phyloP scores from a whole-genome alignment of 179 eudicot species.

The Patellifolia procumbens region DNA sequence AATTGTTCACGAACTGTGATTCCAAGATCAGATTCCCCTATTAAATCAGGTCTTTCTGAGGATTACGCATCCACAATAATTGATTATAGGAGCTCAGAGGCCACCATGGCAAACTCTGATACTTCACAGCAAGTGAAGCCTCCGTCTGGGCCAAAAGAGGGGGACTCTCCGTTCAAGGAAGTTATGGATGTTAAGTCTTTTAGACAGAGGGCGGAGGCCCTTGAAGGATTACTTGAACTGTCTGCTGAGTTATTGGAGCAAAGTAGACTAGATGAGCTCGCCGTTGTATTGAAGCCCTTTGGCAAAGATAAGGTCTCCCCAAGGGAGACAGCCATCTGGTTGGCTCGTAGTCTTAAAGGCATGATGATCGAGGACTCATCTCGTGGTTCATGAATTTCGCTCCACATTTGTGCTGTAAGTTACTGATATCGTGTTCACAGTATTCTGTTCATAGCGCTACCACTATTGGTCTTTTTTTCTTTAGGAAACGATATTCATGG shows the following conservation, averaged over 20 bases:
- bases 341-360: conserved; percentile 88
- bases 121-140: conserved; percentile 40
- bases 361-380: conserved; percentile 77
- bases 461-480: conserved; percentile 11
- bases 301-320: conserved; percentile 95
- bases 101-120: conserved; percentile 37
- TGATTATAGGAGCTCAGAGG: conserved; percentile 28
- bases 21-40: conserved; percentile 41
- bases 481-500: conserved; percentile 4
- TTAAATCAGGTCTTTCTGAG: conserved; percentile 37
- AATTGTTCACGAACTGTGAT: conserved; percentile 34
- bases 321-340: conserved; percentile 96
- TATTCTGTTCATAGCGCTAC: conserved; percentile 24
- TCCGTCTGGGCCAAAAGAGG: conserved; percentile 39
- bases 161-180: conserved; percentile 59
- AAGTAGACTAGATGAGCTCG: conserved; percentile 76
- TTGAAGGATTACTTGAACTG: conserved; percentile 90
- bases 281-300: conserved; percentile 87
- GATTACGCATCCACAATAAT: conserved; percentile 11
- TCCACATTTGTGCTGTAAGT: conserved; percentile 24
- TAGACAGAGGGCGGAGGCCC: conserved; percentile 94
- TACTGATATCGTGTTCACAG: conserved; percentile 13
- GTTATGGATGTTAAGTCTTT: conserved; percentile 80
- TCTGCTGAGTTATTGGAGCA: conserved; percentile 94
- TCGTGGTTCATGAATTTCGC: conserved; percentile 43